Percentiles rank a stretch among this genome's conserved stretches.
phyloP scores from a whole-genome alignment of 768 basidiomycete genomes.

The Russula sp. region DNA sequence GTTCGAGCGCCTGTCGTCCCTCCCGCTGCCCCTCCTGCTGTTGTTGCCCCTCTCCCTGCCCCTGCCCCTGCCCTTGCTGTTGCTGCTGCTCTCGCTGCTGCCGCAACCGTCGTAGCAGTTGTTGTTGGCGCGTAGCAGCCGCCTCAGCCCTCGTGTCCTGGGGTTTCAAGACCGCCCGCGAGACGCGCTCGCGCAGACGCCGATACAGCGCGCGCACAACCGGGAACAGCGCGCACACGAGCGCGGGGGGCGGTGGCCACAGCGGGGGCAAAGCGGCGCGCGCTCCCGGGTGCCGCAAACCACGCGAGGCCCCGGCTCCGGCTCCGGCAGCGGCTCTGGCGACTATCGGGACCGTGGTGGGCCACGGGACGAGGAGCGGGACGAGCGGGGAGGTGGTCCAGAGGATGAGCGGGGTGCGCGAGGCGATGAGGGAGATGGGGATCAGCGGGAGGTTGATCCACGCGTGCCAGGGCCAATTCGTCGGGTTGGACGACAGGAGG shows the following conservation, averaged over 20 bases:
- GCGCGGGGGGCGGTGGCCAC: constrained; percentile 34
- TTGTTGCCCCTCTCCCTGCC: background rate
- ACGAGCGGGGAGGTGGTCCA: constrained; percentile 28
- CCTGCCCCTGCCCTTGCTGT: background rate
- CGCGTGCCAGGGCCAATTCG: constrained; percentile 71
- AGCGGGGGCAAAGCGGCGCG: constrained; percentile 19
- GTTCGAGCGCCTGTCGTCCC: background rate
- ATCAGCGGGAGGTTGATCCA: constrained; percentile 70
- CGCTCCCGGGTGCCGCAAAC: background rate
- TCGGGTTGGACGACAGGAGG: constrained; percentile 61
- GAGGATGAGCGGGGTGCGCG: constrained; percentile 36
- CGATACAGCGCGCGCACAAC: constrained; percentile 28
- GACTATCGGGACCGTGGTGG: constrained; percentile 27
- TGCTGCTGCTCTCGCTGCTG: background rate
- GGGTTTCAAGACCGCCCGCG: constrained; percentile 24
- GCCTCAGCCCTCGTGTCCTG: background rate
- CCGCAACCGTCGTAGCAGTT: too few species aligned
- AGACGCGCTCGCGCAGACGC: constrained; percentile 23
- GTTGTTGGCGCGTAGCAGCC: background rate
- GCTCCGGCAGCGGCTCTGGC: background rate
- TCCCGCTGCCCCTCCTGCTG: background rate
- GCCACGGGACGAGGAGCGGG: constrained; percentile 32
- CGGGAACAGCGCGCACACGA: constrained; percentile 30
- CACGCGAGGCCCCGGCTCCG: too few species aligned
- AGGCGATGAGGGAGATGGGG: constrained; percentile 59